Base-by-base conservation (phyloP, 106 monocot genomes). In the Agapanthus africanus region DNA sequence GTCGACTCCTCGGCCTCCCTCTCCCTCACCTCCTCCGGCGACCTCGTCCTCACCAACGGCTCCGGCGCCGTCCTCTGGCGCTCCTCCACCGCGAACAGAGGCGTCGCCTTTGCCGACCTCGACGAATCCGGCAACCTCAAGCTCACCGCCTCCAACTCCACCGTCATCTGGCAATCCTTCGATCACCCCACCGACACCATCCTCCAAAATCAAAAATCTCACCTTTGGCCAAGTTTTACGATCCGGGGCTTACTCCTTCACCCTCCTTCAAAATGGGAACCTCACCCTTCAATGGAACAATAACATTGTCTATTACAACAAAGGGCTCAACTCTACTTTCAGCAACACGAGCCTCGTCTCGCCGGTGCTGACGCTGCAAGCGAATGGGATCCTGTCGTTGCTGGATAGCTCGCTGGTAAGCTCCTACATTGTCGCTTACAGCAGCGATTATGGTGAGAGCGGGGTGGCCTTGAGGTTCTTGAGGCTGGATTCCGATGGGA, bases 361-460 rank as follows among this genome's bases (percentile, higher is more conserved):
- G 10, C 95, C 95, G 0, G 37, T 37, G 10, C 59, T 95, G 26
- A 22, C 69, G 23, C 73, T 95, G 18, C 81, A 81, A 37, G 15
- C 61, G 19, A 74, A 82, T 54, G 95, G 95, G 1, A 84, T 83
- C 49, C 23, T 91, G 7, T 71, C 76, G 10, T 70, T 95, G 13
- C 46, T 47, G 18, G 84, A 85, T 36, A 10, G 21, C 16, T 37
- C 79, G 6, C 72, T 85, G 16, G 34, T 75, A 13, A 49, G 66
- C 8, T 9, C 79, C 15, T 72, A 73, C 1, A 65, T 74, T 30
- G 63, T 91, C 6, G 91, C 86, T 4, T 95, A 91, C 71, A 91
- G 86, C 70, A 91, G 88, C 64, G 75, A 95, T 35, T 95, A 82
- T 40, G 95, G 88, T 34, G 91, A 91, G 65, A 76, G 11, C 54